Base-by-base conservation (phyloP, 495 filamentous ascomycete genomes). In the Lasiosphaeria miniovina region DNA sequence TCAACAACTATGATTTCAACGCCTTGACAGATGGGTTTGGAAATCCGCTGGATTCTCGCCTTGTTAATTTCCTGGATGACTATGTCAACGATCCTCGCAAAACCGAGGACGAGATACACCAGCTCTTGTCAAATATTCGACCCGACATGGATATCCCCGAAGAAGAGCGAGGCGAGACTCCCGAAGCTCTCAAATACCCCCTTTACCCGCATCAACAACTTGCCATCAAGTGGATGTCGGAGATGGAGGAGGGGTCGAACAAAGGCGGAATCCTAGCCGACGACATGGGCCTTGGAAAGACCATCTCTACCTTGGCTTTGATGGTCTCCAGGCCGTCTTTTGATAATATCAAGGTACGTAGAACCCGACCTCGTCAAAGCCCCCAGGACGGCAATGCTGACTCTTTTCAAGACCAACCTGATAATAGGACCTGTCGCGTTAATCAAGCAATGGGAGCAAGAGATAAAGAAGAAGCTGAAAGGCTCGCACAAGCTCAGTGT, bases 211-310 rank as follows among this genome's bases (percentile, higher is more conserved):
- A 96, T 66, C 92, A 96, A 68, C 90, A 91, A 59, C 69, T 96
- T 14, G 92, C 90, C 14, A 69, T 96, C 45, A 79, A 84, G 0
- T 96, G 92, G 92, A 82, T 96, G 78, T 88, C 86, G 65, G 79
- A 84, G 6, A 91, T 89, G 81, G 92, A 96, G 71, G 83, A 88
- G 51, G 84, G 87, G 12, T 80, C 75, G 4, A 89, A 88, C 59
- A 90, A 88, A 64, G 92, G 92, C 41, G 91, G 91, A 10, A 91
- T 96, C 62, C 80, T 94, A 50, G 91, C 90, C 4, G 90, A 96
- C 68, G 91, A 93, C 53, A 98, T 98, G 94, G 94, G 94, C 10
- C 80, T 98, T 9, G 94, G 94, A 24, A 98, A 98, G 76, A 98
- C 94, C 2, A 88, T 98, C 51, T 89, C 93, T 62, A 85, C 91